phyloP scores from a whole-genome alignment of 352 stramenopile genomes.

The Globisporangium apiculatum region DNA sequence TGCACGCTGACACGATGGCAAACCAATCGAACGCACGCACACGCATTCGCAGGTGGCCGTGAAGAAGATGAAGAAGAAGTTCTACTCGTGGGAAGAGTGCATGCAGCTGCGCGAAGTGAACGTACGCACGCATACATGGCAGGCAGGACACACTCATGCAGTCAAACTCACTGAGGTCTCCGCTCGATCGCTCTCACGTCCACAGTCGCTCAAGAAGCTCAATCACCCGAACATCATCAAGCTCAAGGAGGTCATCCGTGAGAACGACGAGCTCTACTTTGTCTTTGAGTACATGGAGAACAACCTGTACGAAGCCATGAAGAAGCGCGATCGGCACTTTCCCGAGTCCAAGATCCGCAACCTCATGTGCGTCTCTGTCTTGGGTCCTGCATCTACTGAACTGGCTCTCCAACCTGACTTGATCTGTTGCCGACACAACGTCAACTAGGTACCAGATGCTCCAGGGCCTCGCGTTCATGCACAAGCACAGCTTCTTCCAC shows the following conservation, averaged over 20 bases:
- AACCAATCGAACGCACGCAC: too few relatives aligned
- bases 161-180: background rate
- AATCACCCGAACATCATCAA: constrained; percentile 98
- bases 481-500: constrained; percentile 98
- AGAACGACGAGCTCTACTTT: constrained; percentile 97
- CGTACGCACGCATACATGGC: constrained; percentile 29
- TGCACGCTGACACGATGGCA: too few relatives aligned
- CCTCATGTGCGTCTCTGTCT: constrained; percentile 75
- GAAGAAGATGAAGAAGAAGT: constrained; percentile 98
- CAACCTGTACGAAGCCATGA: constrained; percentile 97
- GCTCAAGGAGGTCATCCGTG: constrained; percentile 97
- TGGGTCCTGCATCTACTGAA: background rate
- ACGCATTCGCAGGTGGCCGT: constrained; percentile 74
- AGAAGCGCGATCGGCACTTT: constrained; percentile 86
- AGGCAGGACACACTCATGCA: too few relatives aligned
- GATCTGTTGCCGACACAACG: background rate
- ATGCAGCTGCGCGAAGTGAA: constrained; percentile 97
- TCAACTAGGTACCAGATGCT: constrained; percentile 91
- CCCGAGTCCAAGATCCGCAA: constrained; percentile 94
- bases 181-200: background rate
- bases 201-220: constrained; percentile 89
- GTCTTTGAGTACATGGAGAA: constrained; percentile 99
- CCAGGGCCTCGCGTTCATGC: constrained; percentile 95
- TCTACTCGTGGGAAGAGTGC: constrained; percentile 95
- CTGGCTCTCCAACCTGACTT: background rate